Percentiles rank a stretch among this genome's conserved stretches.
phyloP scores from a whole-genome alignment of 2,329 filamentous ascomycete species.

The Leptographium radiaticola region DNA sequence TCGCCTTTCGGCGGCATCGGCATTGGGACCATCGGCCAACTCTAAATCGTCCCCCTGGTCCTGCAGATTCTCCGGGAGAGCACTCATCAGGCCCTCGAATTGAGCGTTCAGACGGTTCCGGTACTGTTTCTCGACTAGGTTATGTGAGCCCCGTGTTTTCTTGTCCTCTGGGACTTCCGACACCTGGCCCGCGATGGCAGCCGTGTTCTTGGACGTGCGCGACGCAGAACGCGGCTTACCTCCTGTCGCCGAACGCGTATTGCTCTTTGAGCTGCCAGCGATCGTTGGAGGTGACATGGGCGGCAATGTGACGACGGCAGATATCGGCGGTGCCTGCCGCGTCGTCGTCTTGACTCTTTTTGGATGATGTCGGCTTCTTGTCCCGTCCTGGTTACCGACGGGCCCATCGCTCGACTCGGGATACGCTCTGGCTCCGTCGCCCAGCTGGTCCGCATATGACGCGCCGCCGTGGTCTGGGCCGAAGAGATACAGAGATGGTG shows the following conservation, averaged over 20 bases:
- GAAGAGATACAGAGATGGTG: neutral
- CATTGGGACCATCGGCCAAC: neutral
- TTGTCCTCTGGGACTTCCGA: constrained; percentile 13
- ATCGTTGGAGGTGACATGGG: neutral
- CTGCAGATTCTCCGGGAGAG: constrained; percentile 8
- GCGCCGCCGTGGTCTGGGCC: neutral
- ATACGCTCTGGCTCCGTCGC: neutral
- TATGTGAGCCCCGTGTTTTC: constrained; percentile 7
- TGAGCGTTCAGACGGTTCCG: constrained; percentile 11
- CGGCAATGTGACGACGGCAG: neutral
- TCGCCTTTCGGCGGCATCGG: constrained; percentile 15
- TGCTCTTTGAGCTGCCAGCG: neutral
- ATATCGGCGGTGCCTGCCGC: neutral
- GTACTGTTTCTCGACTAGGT: constrained; percentile 13
- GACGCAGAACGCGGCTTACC: constrained; percentile 18
- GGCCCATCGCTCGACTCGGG: neutral
- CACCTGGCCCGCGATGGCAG: constrained; percentile 14
- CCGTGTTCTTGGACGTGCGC: constrained; percentile 14
- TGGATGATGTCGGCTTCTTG: neutral
- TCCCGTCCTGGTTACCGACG: neutral
- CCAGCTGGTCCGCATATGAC: neutral
- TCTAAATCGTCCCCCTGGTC: neutral
- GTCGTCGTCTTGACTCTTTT: neutral
- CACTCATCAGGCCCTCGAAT: constrained; percentile 11
- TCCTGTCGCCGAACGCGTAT: neutral